Conservation (phyloP, 495 filamentous ascomycete species). For the Cenococcum geophilum region DNA sequence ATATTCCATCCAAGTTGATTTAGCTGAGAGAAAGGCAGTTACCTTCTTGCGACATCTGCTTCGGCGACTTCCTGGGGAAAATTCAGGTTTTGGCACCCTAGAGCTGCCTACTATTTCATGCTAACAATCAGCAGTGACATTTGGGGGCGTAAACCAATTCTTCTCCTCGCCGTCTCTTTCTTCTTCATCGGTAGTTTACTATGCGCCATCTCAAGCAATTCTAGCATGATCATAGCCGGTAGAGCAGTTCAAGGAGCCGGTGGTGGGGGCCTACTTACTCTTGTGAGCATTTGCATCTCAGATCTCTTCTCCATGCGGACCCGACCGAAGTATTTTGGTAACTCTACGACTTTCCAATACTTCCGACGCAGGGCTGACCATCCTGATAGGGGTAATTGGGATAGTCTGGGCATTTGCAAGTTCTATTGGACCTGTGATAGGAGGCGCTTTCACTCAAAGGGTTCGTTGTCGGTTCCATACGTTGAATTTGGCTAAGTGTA, state of each 20-base stretch:
- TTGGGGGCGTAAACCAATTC: conserved; percentile 32
- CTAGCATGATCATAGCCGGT: conserved; percentile 30
- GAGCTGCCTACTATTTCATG: no score
- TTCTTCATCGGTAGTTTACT: conserved; percentile 35
- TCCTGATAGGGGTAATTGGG: conserved; percentile 50
- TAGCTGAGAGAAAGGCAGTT: no score
- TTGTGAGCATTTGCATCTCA: conserved; percentile 30
- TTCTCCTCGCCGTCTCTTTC: conserved; percentile 29
- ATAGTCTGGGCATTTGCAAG: conserved; percentile 70
- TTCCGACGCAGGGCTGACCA: neutral
- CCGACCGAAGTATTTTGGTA: conserved; percentile 7
- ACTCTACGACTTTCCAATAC: no score
- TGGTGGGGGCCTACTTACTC: conserved; percentile 32
- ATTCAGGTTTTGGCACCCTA: no score
- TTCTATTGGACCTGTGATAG: conserved; percentile 67
- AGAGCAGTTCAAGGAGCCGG: conserved; percentile 35
- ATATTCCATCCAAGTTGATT: no score
- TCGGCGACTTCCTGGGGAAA: no score
- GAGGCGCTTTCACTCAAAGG: conserved; percentile 63
- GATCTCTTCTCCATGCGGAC: conserved; percentile 26
- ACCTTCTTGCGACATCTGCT: no score
- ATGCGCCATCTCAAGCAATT: conserved; percentile 24
- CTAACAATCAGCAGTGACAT: conserved; percentile 15
- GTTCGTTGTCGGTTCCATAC: no score
- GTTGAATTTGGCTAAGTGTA: no score